Evolutionary conservation across 345 rosid genomes (phyloP).

Genomic region (Moricandia moricandioides): DNA sequence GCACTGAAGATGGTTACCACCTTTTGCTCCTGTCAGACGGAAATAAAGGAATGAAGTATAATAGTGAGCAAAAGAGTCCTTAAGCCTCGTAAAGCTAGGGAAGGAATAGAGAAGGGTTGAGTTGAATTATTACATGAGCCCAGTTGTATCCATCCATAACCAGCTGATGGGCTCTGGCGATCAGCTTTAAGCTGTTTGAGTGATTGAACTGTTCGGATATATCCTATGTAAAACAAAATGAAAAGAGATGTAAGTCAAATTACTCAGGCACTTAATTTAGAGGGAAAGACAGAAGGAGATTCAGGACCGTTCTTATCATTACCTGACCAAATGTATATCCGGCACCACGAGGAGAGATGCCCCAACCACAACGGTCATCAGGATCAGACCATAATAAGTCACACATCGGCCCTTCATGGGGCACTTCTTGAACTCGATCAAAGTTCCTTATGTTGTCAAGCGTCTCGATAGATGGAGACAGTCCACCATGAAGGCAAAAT

Average conservation of each 20-base stretch:
- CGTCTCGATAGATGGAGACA: conserved; percentile 90
- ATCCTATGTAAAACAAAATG: conserved; percentile 48
- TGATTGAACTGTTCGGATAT: conserved; percentile 97
- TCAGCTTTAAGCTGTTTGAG: conserved; percentile 81
- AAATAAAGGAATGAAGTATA: neutral
- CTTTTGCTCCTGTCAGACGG: conserved; percentile 73
- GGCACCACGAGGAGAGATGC: conserved; percentile 95
- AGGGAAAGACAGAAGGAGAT: neutral
- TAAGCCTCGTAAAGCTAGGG: neutral
- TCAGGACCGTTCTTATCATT: conserved; percentile 20
- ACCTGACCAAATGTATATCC: conserved; percentile 98
- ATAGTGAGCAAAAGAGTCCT: conserved; percentile 2
- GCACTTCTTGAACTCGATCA: conserved; percentile 95
- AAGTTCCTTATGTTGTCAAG: conserved; percentile 89
- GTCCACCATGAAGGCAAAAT: conserved; percentile 91
- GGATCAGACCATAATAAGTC: conserved; percentile 98
- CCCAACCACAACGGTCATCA: conserved; percentile 97
- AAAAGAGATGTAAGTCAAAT: conserved; percentile 6
- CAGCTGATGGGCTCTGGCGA: conserved; percentile 93
- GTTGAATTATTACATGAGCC: conserved; percentile 70
- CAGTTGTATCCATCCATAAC: conserved; percentile 98
- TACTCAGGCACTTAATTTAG: neutral
- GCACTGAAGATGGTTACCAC: conserved; percentile 97
- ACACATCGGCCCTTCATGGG: conserved; percentile 99
- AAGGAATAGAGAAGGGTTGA: conserved; percentile 12